These are phyloP conservation scores for Geranium rotundifolium DNA, from an alignment of 345 rosid species.

Conservation along the genomic window DNA sequence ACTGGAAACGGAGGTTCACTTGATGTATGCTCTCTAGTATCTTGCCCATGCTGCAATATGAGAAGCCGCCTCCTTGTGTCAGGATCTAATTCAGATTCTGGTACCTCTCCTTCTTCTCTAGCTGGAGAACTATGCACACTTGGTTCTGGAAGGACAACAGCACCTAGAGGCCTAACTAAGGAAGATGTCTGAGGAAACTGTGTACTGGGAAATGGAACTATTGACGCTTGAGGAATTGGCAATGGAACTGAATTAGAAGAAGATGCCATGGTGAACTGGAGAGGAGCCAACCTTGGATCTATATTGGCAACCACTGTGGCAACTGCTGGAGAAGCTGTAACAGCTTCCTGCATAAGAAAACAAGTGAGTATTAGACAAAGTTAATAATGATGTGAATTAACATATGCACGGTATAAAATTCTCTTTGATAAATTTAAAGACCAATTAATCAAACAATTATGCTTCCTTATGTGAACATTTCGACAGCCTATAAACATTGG, in stretches of 20 bases:
- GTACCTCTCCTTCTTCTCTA: conserved; percentile 98
- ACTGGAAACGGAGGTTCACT: conserved; percentile 59
- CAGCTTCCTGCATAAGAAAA: conserved; percentile 48
- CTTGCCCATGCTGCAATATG: conserved; percentile 96
- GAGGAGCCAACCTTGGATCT: conserved; percentile 55
- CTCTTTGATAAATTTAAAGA: too few species aligned
- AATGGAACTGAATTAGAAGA: conserved; percentile 49
- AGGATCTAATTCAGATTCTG: conserved; percentile 96
- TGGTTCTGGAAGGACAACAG: conserved; percentile 43
- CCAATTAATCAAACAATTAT: too few species aligned
- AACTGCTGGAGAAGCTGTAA: conserved; percentile 46
- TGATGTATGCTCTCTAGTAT: conserved; percentile 58
- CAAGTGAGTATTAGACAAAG: too few species aligned
- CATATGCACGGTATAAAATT: too few species aligned
- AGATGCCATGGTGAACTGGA: conserved; percentile 47
- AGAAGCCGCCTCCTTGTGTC: conserved; percentile 95
- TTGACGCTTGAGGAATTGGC: conserved; percentile 35
- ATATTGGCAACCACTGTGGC: conserved; percentile 38
- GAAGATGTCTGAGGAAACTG: conserved; percentile 51
- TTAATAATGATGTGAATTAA: too few species aligned
- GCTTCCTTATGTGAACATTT: too few species aligned
- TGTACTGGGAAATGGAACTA: conserved; percentile 33
- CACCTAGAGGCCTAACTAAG: conserved; percentile 46
- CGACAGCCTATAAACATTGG: neutral
- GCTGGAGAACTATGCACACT: conserved; percentile 86